These are phyloP conservation scores for Syzygium grande DNA, from an alignment of 345 rosid species.

Conservation along the genomic window DNA sequence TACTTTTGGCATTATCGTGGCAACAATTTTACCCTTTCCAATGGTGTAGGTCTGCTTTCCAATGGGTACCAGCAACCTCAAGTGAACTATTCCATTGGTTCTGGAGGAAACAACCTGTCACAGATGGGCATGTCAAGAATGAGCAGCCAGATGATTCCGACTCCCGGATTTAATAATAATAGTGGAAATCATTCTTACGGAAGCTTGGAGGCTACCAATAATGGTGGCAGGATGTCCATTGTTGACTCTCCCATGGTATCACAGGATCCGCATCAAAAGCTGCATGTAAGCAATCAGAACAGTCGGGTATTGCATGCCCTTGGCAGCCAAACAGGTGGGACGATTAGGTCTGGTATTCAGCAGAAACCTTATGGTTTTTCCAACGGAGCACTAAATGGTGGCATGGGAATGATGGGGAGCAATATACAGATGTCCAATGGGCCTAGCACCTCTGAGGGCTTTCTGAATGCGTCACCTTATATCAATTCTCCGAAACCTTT, in stretches of 20 bases:
- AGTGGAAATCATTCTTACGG: slow-evolving; percentile 47
- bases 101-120: slow-evolving; percentile 62
- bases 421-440: slow-evolving; percentile 42
- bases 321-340: slow-evolving; percentile 66
- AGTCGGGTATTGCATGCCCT: slow-evolving; percentile 58
- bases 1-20: slow-evolving; percentile 1
- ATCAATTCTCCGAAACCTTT: slow-evolving; percentile 48
- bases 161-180: slow-evolving; percentile 66
- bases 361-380: slow-evolving; percentile 58
- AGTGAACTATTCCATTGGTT: slow-evolving; percentile 51
- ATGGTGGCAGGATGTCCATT: slow-evolving; percentile 52
- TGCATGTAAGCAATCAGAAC: slow-evolving; percentile 47
- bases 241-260: slow-evolving; percentile 50
- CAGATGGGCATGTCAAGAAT: slow-evolving; percentile 57
- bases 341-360: slow-evolving; percentile 58
- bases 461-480: slow-evolving; percentile 34
- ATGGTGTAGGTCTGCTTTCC: slow-evolving; percentile 48
- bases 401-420: slow-evolving; percentile 53
- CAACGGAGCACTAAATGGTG: slow-evolving; percentile 54
- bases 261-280: slow-evolving; percentile 65
- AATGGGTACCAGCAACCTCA: slow-evolving; percentile 65
- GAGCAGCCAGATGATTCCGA: slow-evolving; percentile 85
- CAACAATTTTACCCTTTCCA: not conserved
- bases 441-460: slow-evolving; percentile 47
- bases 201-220: slow-evolving; percentile 59